phyloP scores from a whole-genome alignment of 2,329 filamentous ascomycete genomes.

The Neofusicoccum parvum region DNA sequence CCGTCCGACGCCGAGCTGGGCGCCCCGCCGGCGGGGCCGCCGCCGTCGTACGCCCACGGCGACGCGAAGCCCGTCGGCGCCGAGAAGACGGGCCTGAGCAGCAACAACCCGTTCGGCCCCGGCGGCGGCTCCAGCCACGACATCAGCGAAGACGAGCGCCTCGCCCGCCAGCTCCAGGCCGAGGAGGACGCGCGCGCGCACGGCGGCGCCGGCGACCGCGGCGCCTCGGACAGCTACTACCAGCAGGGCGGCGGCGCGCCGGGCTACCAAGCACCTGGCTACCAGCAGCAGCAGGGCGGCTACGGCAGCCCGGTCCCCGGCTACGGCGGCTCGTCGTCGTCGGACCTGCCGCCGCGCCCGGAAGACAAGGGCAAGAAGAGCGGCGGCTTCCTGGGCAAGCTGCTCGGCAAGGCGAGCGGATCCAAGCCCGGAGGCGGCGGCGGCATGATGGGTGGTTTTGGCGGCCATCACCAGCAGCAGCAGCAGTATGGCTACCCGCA shows the following conservation, averaged over 20 bases:
- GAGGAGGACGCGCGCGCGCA: constrained; percentile 72
- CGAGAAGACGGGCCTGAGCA: constrained; percentile 54
- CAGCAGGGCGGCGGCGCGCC: constrained; percentile 24
- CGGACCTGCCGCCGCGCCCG: constrained; percentile 29
- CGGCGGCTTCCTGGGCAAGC: constrained; percentile 53
- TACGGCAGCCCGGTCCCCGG: constrained; percentile 34
- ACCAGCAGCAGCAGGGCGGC: constrained; percentile 23
- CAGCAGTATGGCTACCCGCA: constrained; percentile 24
- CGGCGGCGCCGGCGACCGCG: constrained; percentile 31
- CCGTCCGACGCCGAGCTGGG: constrained; percentile 44
- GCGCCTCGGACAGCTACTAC: constrained; percentile 50
- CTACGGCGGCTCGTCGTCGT: constrained; percentile 31
- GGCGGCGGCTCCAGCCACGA: constrained; percentile 26
- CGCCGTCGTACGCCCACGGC: constrained; percentile 63
- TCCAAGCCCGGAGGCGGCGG: background rate
- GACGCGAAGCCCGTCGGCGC: constrained; percentile 46
- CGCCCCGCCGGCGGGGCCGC: constrained; percentile 60
- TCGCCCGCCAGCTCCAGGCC: constrained; percentile 77
- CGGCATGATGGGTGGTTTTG: no score
- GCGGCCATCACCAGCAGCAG: constrained; percentile 21
- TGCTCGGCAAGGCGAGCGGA: constrained; percentile 48
- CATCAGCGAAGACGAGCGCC: constrained; percentile 67
- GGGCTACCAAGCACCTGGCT: constrained; percentile 23
- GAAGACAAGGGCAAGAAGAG: constrained; percentile 40
- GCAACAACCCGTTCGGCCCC: constrained; percentile 72